Base-by-base conservation (phyloP, 495 filamentous ascomycete genomes). In the Tuber umbilicatum region DNA sequence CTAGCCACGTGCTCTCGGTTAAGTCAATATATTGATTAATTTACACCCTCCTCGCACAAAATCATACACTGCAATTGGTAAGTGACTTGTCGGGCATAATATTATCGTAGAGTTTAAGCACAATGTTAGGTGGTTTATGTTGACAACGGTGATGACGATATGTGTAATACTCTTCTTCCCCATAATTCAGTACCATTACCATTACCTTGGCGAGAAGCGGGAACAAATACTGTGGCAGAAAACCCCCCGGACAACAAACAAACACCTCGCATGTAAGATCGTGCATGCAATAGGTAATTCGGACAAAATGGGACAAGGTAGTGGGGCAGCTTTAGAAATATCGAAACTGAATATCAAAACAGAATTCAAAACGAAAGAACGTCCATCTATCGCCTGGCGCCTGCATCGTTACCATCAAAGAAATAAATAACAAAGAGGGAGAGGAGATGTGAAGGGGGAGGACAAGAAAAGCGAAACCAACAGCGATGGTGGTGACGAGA, bases 381-480 rank as follows among this genome's bases (percentile, higher is more conserved):
- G n/a, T 35, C 27, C 55, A 64, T 64, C 55, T 64, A 64, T 64
- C 55, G 55, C n/a, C 55, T 17, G n/a, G 55, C 55, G 55, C 55
- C 55, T 64, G n/a, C 55, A 35, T 64, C 27, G 55, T 64, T 31
- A 64, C 14, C 55, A 64, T 5, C 12, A 64, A 64, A 64, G 12
- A 64, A 64, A 35, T 3, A 23, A 64, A 64, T 64, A 64, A 35
- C 14, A 35, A 64, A 64, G 55, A 14, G 27, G 27, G 55, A 64
- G 55, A 64, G 17, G 55, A 64, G 55, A 64, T n/a, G 2, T 17
- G 50, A 55, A 55, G 50, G 50, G n/a, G 23, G 23, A 17, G 0
- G 12, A 64, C 12, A 31, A 64, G 27, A 64, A 31, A 64, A 16
- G n/a, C 14, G 55, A 64, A 64, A 64, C 55, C 12, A 14, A 31